Evolutionary conservation across 2,329 filamentous ascomycete genomes (phyloP), one percentile per base, ranked within the genome.

Genomic region (Clarireedia paspali): DNA sequence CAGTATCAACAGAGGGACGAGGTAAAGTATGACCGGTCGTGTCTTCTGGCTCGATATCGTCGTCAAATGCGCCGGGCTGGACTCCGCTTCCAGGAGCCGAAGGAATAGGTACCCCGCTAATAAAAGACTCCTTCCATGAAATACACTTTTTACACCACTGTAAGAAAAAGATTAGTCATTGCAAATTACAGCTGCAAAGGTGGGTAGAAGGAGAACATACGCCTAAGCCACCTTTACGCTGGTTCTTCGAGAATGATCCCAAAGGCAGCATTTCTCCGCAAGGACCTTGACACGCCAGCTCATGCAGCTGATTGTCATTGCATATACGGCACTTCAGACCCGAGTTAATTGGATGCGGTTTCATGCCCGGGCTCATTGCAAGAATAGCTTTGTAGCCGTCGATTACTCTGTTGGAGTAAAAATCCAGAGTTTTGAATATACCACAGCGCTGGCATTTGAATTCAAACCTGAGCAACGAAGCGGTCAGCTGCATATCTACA

Each of bases 341-440:
- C 9, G 63, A 62, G 20, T 40, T 40, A 1, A 47, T 57, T 9
- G 56, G 59, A 47, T 66, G 66, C 1, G 58, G 56, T 4, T 50
- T 56, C 0, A 55, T 48, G 1, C 56, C 42, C 6, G 17, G 34
- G 50, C 50, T 17, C 57, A 55, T 55, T 65, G 17, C 9, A 10
- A 38, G 9, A 3, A 57, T 23, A 60, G 62, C 24, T 27, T 60
- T 54, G 7, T 58, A 70, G 45, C 68, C 70, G 55, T 74, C 75
- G 7, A 77, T 64, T 62, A 80, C 76, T 36, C 73, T 75, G 30
- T 74, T 73, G 1, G 79, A 80, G 62, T 70, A 82, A 36, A 64
- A 66, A 1, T 52, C 58, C 6, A 68, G 64, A 10, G 58, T 61
- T 26, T 72, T 71, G 42, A 68, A 71, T 5, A 46, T 9, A 10